These are phyloP conservation scores for Globisporangium perplexum DNA, from an alignment of 352 stramenopile genomes.

Conservation along the genomic window DNA sequence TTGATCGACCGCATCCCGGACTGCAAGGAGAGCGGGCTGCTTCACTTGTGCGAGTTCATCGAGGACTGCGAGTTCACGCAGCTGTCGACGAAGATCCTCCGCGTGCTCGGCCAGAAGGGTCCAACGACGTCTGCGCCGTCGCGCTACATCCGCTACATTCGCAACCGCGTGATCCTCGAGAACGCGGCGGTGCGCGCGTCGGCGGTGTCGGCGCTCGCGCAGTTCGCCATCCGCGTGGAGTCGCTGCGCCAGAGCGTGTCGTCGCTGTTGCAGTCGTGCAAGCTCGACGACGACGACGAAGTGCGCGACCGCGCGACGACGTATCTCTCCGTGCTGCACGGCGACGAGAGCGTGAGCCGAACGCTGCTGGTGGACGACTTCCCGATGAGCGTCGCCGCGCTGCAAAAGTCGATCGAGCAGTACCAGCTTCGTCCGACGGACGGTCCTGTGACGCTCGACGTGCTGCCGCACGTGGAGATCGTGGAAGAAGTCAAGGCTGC, in stretches of 20 bases:
- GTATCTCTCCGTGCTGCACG: slow-evolving; percentile 76
- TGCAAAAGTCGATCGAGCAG: slow-evolving; percentile 87
- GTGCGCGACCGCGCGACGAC: slow-evolving; percentile 90
- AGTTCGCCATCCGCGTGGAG: slow-evolving; percentile 95
- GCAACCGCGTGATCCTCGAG: slow-evolving; percentile 99
- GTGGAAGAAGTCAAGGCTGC: slow-evolving; percentile 34
- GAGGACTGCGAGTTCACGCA: slow-evolving; percentile 95
- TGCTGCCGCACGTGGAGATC: slow-evolving; percentile 79
- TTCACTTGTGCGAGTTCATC: slow-evolving; percentile 99
- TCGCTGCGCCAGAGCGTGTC: slow-evolving; percentile 92
- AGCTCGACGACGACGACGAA: slow-evolving; percentile 98
- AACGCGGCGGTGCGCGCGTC: slow-evolving; percentile 96
- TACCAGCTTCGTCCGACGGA: slow-evolving; percentile 75
- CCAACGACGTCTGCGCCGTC: slow-evolving; percentile 92
- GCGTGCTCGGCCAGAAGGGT: slow-evolving; percentile 94
- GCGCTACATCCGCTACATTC: slow-evolving; percentile 99
- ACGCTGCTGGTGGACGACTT: slow-evolving; percentile 72
- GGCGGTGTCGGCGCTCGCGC: slow-evolving; percentile 93
- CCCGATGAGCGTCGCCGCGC: slow-evolving; percentile 56
- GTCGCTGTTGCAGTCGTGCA: slow-evolving; percentile 92
- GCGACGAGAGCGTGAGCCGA: slow-evolving; percentile 44
- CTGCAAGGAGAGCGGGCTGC: slow-evolving; percentile 94
- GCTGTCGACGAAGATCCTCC: slow-evolving; percentile 92
- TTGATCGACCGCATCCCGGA: slow-evolving; percentile 96
- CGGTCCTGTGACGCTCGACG: slow-evolving; percentile 76